These are phyloP conservation scores for Rutidosis leptorrhynchoides DNA, from an alignment of 129 eudicot species.

Conservation along the genomic window DNA sequence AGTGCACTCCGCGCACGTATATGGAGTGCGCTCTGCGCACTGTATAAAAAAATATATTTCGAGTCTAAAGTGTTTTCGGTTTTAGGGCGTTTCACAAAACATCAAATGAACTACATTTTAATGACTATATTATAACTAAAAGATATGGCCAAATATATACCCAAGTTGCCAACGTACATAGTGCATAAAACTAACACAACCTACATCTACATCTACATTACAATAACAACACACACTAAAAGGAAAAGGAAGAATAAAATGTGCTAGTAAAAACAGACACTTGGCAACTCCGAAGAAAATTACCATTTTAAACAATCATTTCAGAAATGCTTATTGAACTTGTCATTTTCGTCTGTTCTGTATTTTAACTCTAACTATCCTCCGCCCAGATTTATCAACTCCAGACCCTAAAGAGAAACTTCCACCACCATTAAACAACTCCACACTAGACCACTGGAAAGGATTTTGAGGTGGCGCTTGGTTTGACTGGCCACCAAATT, in stretches of 20 bases:
- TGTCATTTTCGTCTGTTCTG: conserved; percentile 49
- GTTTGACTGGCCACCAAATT: conserved; percentile 67
- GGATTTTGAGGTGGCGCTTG: conserved; percentile 49
- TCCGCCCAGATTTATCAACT: conserved; percentile 69
- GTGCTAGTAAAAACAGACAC: conserved; percentile 1
- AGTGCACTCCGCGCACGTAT: no score
- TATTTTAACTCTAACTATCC: conserved; percentile 42
- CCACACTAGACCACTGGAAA: conserved; percentile 76
- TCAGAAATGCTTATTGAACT: conserved; percentile 4
- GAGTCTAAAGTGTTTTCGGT: no score
- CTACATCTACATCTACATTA: no score
- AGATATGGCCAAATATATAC: no score
- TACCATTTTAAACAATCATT: neutral
- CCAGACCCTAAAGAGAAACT: conserved; percentile 87
- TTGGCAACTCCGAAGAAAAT: neutral
- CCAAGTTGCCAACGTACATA: no score
- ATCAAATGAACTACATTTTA: no score
- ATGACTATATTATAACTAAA: no score
- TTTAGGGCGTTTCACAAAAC: no score
- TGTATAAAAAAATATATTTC: no score
- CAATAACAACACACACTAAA: conserved; percentile 16
- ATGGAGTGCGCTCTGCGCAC: no score
- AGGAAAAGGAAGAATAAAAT: neutral
- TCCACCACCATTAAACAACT: conserved; percentile 66
- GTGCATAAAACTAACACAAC: no score